Evolutionary conservation across 2,329 filamentous ascomycete genomes (phyloP), one percentile per base, ranked within the genome.

Genomic region (Fonsecaea pugnacius): DNA sequence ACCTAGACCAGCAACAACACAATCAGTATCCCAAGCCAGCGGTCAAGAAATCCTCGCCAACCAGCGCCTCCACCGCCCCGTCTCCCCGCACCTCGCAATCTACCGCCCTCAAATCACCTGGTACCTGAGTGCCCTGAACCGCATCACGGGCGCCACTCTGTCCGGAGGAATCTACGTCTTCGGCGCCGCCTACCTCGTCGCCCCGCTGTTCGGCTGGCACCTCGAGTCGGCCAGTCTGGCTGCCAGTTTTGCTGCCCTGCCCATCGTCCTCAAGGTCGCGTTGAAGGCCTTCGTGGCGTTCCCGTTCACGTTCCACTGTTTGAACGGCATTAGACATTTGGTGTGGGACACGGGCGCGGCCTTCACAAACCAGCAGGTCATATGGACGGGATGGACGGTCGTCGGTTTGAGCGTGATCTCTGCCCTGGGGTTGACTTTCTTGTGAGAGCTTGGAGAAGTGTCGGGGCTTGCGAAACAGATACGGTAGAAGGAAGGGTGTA

Each of bases 91-190:
- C 76, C 86, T 97, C 68, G 77, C 80, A 74, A 93, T 96, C 85
- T 97, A 97, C 87, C 85, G 87, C 77, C 86, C 89, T 65, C 87
- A 91, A 78, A 90, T 97, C 80, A 95, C 91, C 72, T 96, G 89
- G 89, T 89, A 91, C 78, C 84, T 84, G 71, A 88, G 87, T 72
- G 87, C 83, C 63, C 84, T 91, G 79, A 91, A 92, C 82, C 92
- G 93, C 74, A 87, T 96, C 80, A 94, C 91, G n/a, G 93, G 91
- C 73, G 80, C 84, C 74, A 78, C 84, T 65, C 84, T 96, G 70
- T 89, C 88, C 65, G 91, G 89, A 69, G 79, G 82, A 56, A 84
- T 96, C 68, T 97, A 97, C 84, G 78, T 87, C 76, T 96, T 91
- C 82, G 88, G 90, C 68, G 78, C 87, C 70, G 86, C 89, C 60